Evolutionary conservation across 2,329 filamentous ascomycete species (phyloP).

Genomic region (Colletotrichum sp.): DNA sequence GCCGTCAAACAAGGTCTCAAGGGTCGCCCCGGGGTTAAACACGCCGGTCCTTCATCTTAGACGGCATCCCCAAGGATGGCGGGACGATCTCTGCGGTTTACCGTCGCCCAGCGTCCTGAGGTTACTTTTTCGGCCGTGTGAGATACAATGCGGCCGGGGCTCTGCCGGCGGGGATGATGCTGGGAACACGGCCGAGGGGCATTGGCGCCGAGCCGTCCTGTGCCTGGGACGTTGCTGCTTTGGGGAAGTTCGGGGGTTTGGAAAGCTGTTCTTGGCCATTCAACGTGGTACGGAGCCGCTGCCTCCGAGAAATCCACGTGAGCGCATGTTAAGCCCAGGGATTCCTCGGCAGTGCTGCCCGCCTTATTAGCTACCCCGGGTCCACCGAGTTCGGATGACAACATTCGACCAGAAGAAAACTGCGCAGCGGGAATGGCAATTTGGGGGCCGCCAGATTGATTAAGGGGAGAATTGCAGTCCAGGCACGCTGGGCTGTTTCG

Average conservation of each 20-base stretch:
- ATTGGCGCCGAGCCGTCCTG: slow-evolving; percentile 15
- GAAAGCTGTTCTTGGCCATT: not conserved
- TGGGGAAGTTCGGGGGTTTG: not conserved
- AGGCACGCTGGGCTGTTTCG: not conserved
- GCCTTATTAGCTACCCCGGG: not conserved
- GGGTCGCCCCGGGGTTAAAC: not conserved
- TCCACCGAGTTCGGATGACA: slow-evolving; percentile 2
- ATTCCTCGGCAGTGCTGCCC: not conserved
- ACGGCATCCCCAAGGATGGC: not conserved
- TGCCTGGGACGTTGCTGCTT: not conserved
- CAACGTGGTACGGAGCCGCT: not conserved
- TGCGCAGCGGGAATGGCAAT: not conserved
- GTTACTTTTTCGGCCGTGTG: slow-evolving; percentile 10
- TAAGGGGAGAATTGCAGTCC: not conserved
- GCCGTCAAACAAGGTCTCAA: not conserved
- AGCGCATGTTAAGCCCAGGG: not conserved
- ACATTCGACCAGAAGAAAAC: not conserved
- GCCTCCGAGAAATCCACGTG: not conserved
- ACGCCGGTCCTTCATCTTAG: not conserved
- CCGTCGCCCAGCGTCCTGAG: not conserved
- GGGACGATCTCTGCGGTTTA: not conserved
- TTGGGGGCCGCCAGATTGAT: not conserved
- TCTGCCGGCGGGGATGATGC: slow-evolving; percentile 15
- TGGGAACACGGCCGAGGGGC: not conserved
- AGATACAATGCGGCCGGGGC: slow-evolving; percentile 3